Conservation (phyloP, 225 moss, liverwort and hornwort species). For the Bryum argenteum region DNA sequence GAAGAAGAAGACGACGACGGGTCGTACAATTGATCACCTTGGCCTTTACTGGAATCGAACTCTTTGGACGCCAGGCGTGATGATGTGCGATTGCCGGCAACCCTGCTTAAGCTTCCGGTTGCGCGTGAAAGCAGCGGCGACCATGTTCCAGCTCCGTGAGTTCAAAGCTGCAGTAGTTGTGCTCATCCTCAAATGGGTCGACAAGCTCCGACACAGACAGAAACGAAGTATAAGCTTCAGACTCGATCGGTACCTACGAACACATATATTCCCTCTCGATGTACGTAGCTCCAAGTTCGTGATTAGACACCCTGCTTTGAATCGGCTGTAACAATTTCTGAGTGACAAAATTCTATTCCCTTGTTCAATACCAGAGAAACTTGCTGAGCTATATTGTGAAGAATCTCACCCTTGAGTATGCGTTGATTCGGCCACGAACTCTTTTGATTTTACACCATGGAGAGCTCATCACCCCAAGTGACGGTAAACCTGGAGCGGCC, state of each 20-base stretch:
- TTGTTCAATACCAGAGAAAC: neutral
- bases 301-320: too few relatives aligned
- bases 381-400: neutral
- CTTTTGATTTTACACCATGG: neutral
- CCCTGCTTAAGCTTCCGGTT: slow-evolving; percentile 28
- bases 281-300: too few relatives aligned
- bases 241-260: too few relatives aligned
- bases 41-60: slow-evolving; percentile 23
- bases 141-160: slow-evolving; percentile 16
- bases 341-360: neutral
- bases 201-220: slow-evolving; percentile 17
- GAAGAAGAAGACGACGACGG: neutral
- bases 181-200: slow-evolving; percentile 27
- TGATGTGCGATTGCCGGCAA: slow-evolving; percentile 28
- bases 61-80: slow-evolving; percentile 19
- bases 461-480: slow-evolving; percentile 25
- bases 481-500: slow-evolving; percentile 23
- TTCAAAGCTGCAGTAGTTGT: slow-evolving; percentile 3
- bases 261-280: neutral
- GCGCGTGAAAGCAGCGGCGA: slow-evolving; percentile 9
- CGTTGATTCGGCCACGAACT: slow-evolving; percentile 23
- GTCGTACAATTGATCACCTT: too few relatives aligned
- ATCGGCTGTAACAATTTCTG: too few relatives aligned
- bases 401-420: neutral
- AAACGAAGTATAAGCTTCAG: slow-evolving; percentile 23